Conservation (phyloP, 2,329 filamentous ascomycete species). For the Aspergillus texensis region DNA sequence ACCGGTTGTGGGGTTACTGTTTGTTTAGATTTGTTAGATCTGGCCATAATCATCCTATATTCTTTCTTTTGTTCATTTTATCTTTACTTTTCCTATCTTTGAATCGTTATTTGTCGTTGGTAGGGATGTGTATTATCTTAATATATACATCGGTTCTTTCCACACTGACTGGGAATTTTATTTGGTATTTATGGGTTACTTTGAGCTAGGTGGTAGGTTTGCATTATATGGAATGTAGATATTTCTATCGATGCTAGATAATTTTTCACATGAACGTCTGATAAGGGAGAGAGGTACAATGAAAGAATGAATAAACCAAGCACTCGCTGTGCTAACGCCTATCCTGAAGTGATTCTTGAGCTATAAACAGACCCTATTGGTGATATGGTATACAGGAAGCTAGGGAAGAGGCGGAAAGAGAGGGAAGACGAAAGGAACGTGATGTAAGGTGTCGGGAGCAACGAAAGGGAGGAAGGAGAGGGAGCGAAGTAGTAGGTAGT, state of each 20-base stretch:
- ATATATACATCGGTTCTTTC: background rate
- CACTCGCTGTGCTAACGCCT: constrained; percentile 13
- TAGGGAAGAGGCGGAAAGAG: background rate
- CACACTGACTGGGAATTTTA: background rate
- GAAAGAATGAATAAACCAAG: background rate
- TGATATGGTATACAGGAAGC: constrained; percentile 15
- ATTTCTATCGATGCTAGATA: background rate
- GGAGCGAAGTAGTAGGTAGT: background rate
- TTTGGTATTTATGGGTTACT: no score
- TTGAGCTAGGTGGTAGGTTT: background rate
- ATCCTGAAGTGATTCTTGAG: constrained; percentile 9
- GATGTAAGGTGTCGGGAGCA: background rate
- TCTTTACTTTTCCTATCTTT: background rate
- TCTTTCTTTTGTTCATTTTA: constrained; percentile 8
- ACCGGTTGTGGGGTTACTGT: constrained; percentile 23
- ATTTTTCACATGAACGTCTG: background rate
- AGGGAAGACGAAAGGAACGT: background rate
- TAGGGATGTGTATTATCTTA: background rate
- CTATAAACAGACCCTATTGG: constrained; percentile 7
- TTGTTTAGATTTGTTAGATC: constrained; percentile 21
- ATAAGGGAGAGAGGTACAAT: background rate
- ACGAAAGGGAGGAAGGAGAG: background rate
- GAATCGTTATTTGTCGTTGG: background rate
- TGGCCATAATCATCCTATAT: constrained; percentile 14
- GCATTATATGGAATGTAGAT: background rate